Conservation (phyloP, 2,329 filamentous ascomycete species). For the Nemania abortiva region DNA sequence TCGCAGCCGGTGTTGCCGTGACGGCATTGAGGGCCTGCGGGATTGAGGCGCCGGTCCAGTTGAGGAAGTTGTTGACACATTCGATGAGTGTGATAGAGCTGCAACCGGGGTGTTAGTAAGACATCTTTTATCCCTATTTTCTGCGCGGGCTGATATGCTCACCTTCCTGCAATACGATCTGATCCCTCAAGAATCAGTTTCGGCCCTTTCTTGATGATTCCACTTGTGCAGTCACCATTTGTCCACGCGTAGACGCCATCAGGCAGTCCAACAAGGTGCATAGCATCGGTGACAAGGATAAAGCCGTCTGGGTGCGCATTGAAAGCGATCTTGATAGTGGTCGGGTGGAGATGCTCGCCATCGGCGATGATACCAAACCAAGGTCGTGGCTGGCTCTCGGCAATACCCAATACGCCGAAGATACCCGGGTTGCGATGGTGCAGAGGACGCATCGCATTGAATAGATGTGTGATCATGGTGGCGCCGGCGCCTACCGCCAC, state of each 20-base stretch:
- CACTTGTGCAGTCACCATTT: constrained; percentile 72
- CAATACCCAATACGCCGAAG: constrained; percentile 83
- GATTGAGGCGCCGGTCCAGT: constrained; percentile 77
- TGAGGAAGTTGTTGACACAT: constrained; percentile 84
- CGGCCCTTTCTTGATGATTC: constrained; percentile 77
- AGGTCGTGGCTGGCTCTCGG: constrained; percentile 69
- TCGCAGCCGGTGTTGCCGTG: constrained; percentile 80
- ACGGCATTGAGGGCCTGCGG: constrained; percentile 78
- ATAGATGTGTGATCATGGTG: constrained; percentile 91
- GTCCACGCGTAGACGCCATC: constrained; percentile 90
- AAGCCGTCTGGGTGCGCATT: constrained; percentile 86
- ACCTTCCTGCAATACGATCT: constrained; percentile 81
- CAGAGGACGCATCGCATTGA: constrained; percentile 92
- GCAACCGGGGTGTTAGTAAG: constrained; percentile 16
- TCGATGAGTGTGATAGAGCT: constrained; percentile 81
- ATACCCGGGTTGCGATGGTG: constrained; percentile 93
- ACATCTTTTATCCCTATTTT: not conserved
- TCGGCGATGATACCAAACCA: constrained; percentile 93
- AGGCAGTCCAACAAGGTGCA: constrained; percentile 85
- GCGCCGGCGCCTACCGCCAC: constrained; percentile 79
- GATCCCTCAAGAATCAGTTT: constrained; percentile 82
- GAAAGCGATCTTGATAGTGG: constrained; percentile 89
- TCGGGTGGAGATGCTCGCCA: constrained; percentile 89
- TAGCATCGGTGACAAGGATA: constrained; percentile 91
- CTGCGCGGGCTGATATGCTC: constrained; percentile 49